Conservation (phyloP, 345 rosid genomes). For the Eucalyptus marginata region DNA sequence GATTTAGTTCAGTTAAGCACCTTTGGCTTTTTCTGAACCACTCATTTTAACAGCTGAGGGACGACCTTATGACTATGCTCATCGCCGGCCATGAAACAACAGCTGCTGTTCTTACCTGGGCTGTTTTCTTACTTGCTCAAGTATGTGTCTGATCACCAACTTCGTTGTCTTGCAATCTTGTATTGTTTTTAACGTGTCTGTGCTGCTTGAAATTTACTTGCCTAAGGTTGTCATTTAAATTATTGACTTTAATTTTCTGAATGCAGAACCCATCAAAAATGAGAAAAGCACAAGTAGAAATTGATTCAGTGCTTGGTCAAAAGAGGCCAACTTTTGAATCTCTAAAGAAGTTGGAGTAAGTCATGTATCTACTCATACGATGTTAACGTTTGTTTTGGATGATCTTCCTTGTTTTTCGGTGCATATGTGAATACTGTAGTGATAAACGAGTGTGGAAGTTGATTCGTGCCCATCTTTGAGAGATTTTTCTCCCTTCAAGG, state of each 20-base stretch:
- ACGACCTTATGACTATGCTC: conserved; percentile 92
- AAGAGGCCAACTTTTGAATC: conserved; percentile 52
- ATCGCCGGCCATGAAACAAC: conserved; percentile 97
- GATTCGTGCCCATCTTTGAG: background rate
- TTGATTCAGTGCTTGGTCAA: conserved; percentile 67
- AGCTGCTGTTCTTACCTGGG: conserved; percentile 98
- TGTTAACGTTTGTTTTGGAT: background rate
- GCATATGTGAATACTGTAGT: background rate
- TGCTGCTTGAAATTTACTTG: background rate
- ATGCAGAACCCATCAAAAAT: conserved; percentile 68
- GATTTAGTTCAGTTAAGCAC: background rate
- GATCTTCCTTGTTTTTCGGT: background rate
- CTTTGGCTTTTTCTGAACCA: background rate
- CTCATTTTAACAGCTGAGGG: conserved; percentile 53
- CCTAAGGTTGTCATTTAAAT: background rate
- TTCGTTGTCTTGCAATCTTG: background rate
- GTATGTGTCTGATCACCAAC: conserved; percentile 18
- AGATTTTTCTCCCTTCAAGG: background rate
- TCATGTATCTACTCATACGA: background rate
- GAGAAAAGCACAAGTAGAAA: conserved; percentile 81
- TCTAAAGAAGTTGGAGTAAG: conserved; percentile 71
- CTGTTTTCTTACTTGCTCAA: conserved; percentile 83
- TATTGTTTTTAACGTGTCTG: background rate
- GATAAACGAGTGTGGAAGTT: background rate
- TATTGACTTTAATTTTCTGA: background rate